A percentile compares a stretch with the other conserved stretches of the same genome.
phyloP scores from a whole-genome alignment of 176 grass and related monocot species.

The Cenchrus americanus region DNA sequence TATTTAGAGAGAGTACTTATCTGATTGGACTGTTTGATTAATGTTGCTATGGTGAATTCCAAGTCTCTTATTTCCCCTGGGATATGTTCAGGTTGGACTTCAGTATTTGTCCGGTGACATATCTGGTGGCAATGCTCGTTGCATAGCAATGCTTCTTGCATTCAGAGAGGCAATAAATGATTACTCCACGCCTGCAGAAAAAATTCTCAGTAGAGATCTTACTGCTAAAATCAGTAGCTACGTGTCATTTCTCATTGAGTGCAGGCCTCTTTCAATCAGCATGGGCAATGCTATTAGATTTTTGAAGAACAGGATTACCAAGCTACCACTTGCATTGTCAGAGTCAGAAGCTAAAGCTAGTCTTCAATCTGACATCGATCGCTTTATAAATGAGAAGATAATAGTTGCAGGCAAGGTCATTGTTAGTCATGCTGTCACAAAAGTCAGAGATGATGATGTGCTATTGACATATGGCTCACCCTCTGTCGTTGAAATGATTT shows the following conservation, averaged over 20 bases:
- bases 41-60: slow-evolving; percentile 14
- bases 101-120: slow-evolving; percentile 74
- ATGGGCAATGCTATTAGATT: slow-evolving; percentile 86
- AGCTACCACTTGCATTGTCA: slow-evolving; percentile 50
- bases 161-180: slow-evolving; percentile 75
- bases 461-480: slow-evolving; percentile 73
- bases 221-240: slow-evolving; percentile 68
- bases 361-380: slow-evolving; percentile 80
- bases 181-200: slow-evolving; percentile 68
- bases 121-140: slow-evolving; percentile 73
- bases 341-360: slow-evolving; percentile 71
- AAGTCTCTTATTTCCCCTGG: slow-evolving; percentile 14
- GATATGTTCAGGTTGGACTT: slow-evolving; percentile 70
- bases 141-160: slow-evolving; percentile 87
- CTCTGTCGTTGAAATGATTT: slow-evolving; percentile 84
- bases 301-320: slow-evolving; percentile 70
- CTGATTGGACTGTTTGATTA: background rate
- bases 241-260: slow-evolving; percentile 80
- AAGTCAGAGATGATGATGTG: slow-evolving; percentile 81
- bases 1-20: background rate
- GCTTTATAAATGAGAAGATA: slow-evolving; percentile 92
- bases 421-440: slow-evolving; percentile 66
- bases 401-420: slow-evolving; percentile 71
- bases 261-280: slow-evolving; percentile 78
- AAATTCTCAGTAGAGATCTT: slow-evolving; percentile 70